Base-by-base conservation (phyloP, 2,329 filamentous ascomycete species). In the Purpureocillium lavendulum region DNA sequence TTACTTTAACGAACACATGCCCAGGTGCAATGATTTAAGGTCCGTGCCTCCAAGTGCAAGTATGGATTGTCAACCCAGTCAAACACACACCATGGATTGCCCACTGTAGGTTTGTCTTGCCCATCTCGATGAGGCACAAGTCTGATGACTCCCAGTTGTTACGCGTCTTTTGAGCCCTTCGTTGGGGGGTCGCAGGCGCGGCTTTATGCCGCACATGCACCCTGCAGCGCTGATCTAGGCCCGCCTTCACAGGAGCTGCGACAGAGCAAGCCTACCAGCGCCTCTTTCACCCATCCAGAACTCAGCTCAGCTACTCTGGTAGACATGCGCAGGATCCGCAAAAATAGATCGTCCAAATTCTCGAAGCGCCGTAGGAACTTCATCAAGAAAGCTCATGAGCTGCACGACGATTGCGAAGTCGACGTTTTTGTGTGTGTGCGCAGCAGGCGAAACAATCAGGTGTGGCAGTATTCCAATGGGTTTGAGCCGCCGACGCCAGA, bases 401-500 rank as follows among this genome's bases (percentile, higher is more conserved):
- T 45, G 2, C 14, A 45, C 12, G 26, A 33, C 30, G 43, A 45
- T 21, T 42, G 33, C 26, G 21, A 24, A 18, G 36, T 38, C 15
- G 36, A 45, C 33, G n/a, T 45, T 17, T 43, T 41, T 38, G 16
- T 45, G 11, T 35, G 38, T 10, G 30, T 45, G 13, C 39, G 39
- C n/a, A 45, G 31, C 26, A 36, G 31, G 16, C 29, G 21, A 13
- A 45, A 43, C 34, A 45, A 43, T 37, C 21, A 45, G 30, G 41
- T 43, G 33, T 45, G 30, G 44, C 26, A 38, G 38, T 45, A 45
- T 26, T 37, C 33, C 5, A 43, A 43, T 30, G 34, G 37, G 26
- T 45, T 40, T 12, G 21, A 26, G 24, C 43, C 35, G 8, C 43
- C 32, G 14, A 24, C 14, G 26, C 14, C 18, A 15, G 14, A 16